A percentile compares a stretch with the other conserved stretches of the same genome.
Evolutionary conservation across 202 grass and related monocot species (phyloP).

Genomic region (Panicum virgatum): DNA sequence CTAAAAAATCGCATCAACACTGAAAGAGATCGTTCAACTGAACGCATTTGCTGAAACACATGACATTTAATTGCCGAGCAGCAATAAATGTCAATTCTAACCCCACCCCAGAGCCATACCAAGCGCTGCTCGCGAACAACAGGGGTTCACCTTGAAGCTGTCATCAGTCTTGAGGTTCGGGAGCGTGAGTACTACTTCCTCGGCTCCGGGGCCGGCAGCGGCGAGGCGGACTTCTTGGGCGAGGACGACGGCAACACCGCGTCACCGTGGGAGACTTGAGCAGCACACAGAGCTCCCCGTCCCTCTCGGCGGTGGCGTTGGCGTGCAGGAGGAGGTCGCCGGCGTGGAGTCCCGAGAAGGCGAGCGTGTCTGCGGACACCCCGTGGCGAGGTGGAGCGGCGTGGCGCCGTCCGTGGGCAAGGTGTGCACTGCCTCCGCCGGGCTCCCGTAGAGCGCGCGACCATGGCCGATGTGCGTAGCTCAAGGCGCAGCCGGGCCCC

Average conservation of each 20-base stretch:
- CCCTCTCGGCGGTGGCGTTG: conserved; percentile 21
- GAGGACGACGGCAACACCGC: conserved; percentile 21
- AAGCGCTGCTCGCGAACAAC: too few species aligned
- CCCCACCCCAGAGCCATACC: too few species aligned
- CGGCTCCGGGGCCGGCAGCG: conserved; percentile 35
- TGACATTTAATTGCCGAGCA: too few species aligned
- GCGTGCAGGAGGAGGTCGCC: conserved; percentile 75
- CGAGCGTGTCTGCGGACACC: conserved; percentile 62
- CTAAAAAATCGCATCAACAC: too few species aligned
- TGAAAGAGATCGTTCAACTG: too few species aligned
- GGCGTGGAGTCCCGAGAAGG: conserved; percentile 54
- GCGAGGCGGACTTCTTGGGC: conserved; percentile 38
- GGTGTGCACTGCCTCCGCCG: conserved; percentile 43
- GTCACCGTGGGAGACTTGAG: conserved; percentile 69
- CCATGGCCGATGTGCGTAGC: conserved; percentile 77
- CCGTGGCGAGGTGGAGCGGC: conserved; percentile 55
- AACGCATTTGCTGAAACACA: too few species aligned
- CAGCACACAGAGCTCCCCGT: conserved; percentile 53
- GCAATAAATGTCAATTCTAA: too few species aligned
- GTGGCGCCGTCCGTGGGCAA: conserved; percentile 64
- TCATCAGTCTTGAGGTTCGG: conserved; percentile 98
- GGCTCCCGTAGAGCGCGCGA: conserved; percentile 79
- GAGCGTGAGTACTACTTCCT: conserved; percentile 92
- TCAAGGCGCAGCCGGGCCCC: conserved; percentile 32
- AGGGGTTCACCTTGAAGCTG: conserved; percentile 98